Evolutionary conservation across 306 rosid genomes (phyloP).

Genomic region (Luffa aegyptiaca): DNA sequence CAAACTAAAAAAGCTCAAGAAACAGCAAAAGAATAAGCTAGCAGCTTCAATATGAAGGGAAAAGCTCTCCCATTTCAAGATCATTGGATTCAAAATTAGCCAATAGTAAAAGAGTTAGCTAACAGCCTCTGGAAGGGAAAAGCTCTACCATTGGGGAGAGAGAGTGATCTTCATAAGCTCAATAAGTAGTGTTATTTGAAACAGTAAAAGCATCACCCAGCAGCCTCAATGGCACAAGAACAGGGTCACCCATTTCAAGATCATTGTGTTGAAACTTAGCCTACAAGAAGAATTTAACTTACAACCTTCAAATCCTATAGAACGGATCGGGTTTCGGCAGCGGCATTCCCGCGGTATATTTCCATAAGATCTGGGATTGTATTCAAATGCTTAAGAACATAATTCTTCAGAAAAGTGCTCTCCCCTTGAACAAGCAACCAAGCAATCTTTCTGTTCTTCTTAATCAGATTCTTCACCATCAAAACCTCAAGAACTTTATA

Average conservation of each 20-base stretch:
- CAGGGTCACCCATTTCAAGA: neutral
- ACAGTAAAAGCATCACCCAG: neutral
- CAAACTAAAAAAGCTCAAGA: too few species aligned
- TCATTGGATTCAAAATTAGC: neutral
- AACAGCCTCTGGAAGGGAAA: neutral
- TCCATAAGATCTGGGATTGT: constrained; percentile 6
- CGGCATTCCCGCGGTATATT: neutral
- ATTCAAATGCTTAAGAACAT: constrained; percentile 8
- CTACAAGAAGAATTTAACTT: neutral
- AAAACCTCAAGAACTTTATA: constrained; percentile 13
- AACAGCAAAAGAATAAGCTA: too few species aligned
- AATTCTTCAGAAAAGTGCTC: neutral
- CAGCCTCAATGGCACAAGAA: neutral
- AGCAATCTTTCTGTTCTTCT: neutral
- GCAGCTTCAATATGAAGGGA: neutral
- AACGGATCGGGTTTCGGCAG: neutral
- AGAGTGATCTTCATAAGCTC: neutral
- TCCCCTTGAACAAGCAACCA: neutral
- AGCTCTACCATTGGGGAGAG: neutral
- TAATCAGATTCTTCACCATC: neutral
- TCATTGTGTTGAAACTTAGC: neutral
- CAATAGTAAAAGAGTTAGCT: neutral
- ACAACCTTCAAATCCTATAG: neutral
- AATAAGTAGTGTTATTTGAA: neutral
- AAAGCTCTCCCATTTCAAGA: neutral